Conservation (phyloP, 2,329 filamentous ascomycete genomes). For the Ophiocordyceps camponoti-floridani region DNA sequence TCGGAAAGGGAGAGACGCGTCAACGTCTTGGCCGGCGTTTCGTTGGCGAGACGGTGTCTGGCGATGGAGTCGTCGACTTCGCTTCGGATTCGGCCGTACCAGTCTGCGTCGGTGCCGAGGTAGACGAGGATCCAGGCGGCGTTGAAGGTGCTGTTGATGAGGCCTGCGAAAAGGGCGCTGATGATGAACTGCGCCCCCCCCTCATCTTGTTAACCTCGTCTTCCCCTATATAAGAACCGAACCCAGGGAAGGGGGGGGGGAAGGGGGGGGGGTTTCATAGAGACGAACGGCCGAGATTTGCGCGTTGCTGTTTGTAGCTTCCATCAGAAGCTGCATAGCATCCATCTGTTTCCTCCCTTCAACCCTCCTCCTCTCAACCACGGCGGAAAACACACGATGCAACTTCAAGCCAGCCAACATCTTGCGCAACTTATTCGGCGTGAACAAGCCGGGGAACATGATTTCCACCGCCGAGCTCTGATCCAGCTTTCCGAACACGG, state of each 20-base stretch:
- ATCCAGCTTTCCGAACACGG: conserved; percentile 28
- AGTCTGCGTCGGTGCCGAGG: conserved; percentile 25
- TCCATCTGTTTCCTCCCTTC: conserved; percentile 26
- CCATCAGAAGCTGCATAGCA: conserved; percentile 32
- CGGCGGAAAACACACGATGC: conserved; percentile 26
- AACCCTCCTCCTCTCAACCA: conserved; percentile 25
- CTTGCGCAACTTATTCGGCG: conserved; percentile 21
- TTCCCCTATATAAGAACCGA: background rate
- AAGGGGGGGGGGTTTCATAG: background rate
- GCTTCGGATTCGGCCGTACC: conserved; percentile 24
- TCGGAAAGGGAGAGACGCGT: conserved; percentile 26
- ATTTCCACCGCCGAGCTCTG: conserved; percentile 21
- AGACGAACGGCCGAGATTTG: conserved; percentile 21
- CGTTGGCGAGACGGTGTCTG: conserved; percentile 18
- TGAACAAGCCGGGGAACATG: conserved; percentile 34
- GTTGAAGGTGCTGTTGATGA: conserved; percentile 38
- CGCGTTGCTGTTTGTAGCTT: conserved; percentile 25
- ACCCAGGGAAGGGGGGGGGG: background rate
- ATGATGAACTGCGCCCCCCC: conserved; percentile 30
- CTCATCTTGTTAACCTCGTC: too few species aligned
- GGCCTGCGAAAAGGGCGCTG: conserved; percentile 35
- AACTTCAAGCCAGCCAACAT: conserved; percentile 25
- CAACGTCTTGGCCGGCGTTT: conserved; percentile 19
- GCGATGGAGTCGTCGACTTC: conserved; percentile 27
- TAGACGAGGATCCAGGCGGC: conserved; percentile 32